Percentiles rank a stretch among this genome's conserved stretches.
These are phyloP conservation scores for Papiliotrema fonsecae DNA, from an alignment of 1,284 basidiomycete species.

Conservation along the genomic window DNA sequence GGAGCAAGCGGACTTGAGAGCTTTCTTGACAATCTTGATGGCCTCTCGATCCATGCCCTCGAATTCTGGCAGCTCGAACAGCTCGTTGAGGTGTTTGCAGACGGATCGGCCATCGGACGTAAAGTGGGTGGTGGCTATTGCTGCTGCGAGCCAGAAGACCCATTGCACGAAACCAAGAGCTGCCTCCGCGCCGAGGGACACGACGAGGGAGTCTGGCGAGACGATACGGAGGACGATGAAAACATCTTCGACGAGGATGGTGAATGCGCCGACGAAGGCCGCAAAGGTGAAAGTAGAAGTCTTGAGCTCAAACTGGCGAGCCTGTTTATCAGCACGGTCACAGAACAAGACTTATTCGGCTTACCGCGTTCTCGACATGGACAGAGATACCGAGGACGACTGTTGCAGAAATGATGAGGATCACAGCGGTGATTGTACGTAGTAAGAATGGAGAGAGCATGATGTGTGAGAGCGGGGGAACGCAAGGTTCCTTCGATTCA, in stretches of 20 bases:
- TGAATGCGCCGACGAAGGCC: constrained; percentile 28
- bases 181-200: constrained; percentile 3
- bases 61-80: constrained; percentile 25
- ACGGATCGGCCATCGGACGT: constrained; percentile 20
- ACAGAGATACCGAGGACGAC: constrained; percentile 30
- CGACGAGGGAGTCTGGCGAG: background rate
- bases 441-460: background rate
- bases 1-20: constrained; percentile 21
- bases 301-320: constrained; percentile 16
- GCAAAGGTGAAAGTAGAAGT: constrained; percentile 22
- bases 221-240: constrained; percentile 4
- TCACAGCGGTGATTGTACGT: constrained; percentile 2
- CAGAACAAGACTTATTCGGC: constrained; percentile 2
- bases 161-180: constrained; percentile 7
- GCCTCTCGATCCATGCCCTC: constrained; percentile 14
- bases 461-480: too few relatives aligned
- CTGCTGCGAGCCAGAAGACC: constrained; percentile 26
- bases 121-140: constrained; percentile 13
- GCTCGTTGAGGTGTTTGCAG: constrained; percentile 27
- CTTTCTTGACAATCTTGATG: constrained; percentile 21
- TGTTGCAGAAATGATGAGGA: constrained; percentile 20
- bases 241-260: constrained; percentile 16
- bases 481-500: too few relatives aligned
- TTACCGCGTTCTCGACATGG: constrained; percentile 26
- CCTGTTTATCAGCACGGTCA: constrained; percentile 11